Base-by-base conservation (phyloP, 2,329 filamentous ascomycete species). In the Scytalidium sp. region DNA sequence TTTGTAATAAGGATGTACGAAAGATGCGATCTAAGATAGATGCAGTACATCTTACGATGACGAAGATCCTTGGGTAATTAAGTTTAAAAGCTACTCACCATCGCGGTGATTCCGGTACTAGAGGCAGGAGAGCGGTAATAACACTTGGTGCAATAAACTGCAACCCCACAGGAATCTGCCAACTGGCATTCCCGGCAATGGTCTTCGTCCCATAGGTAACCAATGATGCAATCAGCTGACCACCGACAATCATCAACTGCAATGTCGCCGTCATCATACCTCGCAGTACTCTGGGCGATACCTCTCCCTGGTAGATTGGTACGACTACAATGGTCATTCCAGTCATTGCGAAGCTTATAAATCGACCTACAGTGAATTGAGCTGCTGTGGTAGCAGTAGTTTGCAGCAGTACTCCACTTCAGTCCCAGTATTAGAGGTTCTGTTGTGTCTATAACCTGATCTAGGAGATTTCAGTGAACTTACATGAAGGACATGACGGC, bases 81-180 rank as follows among this genome's bases (percentile, higher is more conserved):
- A n/a, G n/a, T n/a, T n/a, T n/a, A n/a, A n/a, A n/a, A n/a, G n/a
- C n/a, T n/a, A 41, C 17, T 21, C 17, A 21, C 40, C 40, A 41
- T 21, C 40, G 17, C 7, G 40, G 40, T 7, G 17, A 19, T 41
- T 41, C 40, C 10, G 40, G 40, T n/a, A 41, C 17, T 8, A 41
- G n/a, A 8, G 40, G 40, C 40, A 79, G 59, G 4, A 79, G 60
- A 2, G 66, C 74, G 1, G 73, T 74, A 21, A 41, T 41, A 21
- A 41, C 10, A n/a, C 8, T 11, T 6, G 60, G 60, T 0, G 75
- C 73, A 1, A 79, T 63, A 7, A 79, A 66, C 17, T 58, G 56
- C 23, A 58, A 49, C n/a, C 69, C 72, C 9, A 75, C 68, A 7
- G 76, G 73, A 15, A 79, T 70, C 51, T 76, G 75, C 76, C 76